phyloP scores from a whole-genome alignment of 306 rosid genomes.

The Lathyrus oleraceus region DNA sequence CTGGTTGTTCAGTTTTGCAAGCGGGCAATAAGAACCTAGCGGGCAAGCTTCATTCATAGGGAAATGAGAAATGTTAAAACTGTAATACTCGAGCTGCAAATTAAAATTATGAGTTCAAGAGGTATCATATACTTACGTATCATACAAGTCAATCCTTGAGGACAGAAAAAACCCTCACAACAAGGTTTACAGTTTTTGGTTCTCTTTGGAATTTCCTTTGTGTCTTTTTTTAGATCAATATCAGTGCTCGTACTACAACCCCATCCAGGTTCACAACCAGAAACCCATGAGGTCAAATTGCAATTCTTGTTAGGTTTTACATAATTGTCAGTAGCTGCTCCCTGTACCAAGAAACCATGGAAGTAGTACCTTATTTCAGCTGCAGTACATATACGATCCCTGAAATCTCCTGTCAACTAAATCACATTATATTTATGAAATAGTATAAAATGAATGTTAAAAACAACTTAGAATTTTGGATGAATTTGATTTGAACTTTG shows the following conservation, averaged over 20 bases:
- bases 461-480: not conserved
- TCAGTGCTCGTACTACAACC: constrained; percentile 52
- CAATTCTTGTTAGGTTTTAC: constrained; percentile 72
- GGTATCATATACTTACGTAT: constrained; percentile 64
- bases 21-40: constrained; percentile 76
- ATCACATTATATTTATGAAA: constrained; percentile 32
- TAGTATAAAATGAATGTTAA: not conserved
- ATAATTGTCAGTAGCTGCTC: constrained; percentile 32
- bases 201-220: constrained; percentile 51
- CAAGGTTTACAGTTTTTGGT: constrained; percentile 57
- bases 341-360: constrained; percentile 42
- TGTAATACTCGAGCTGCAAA: no score
- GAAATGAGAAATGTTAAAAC: constrained; percentile 29
- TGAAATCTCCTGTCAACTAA: constrained; percentile 60
- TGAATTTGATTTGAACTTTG: not conserved
- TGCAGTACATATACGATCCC: constrained; percentile 55
- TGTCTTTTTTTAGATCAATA: constrained; percentile 47
- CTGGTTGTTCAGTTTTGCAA: constrained; percentile 49
- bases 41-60: constrained; percentile 77
- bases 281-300: constrained; percentile 68
- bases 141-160: constrained; percentile 84
- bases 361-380: constrained; percentile 65
- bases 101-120: constrained; percentile 7
- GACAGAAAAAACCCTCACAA: constrained; percentile 86
- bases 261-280: constrained; percentile 92